A percentile compares a stretch with the other conserved stretches of the same genome.
Evolutionary conservation across 495 filamentous ascomycete genomes (phyloP).

Genomic region (Pseudomonodictys pantanalensis): DNA sequence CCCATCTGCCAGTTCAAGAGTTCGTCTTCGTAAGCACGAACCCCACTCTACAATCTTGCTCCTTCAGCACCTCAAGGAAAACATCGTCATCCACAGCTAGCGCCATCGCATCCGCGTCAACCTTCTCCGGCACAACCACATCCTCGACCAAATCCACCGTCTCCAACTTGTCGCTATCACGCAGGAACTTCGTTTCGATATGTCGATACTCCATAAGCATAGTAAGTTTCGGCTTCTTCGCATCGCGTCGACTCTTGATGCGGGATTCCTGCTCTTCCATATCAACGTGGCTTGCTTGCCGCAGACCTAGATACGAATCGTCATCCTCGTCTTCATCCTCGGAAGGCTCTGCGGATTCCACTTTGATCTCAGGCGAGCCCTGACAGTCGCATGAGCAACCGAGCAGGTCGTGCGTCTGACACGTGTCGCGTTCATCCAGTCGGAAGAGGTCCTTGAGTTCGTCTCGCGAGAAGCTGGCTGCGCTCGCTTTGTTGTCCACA

Average conservation of each 20-base stretch:
- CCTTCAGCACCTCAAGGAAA: constrained; percentile 57
- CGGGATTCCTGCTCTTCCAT: constrained; percentile 59
- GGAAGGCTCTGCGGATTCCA: background rate
- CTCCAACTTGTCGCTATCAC: background rate
- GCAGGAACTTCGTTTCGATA: constrained; percentile 54
- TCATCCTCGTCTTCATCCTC: constrained; percentile 36
- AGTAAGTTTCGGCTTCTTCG: constrained; percentile 61
- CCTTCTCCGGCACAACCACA: constrained; percentile 25
- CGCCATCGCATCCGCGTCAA: constrained; percentile 37
- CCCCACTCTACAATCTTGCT: constrained; percentile 57
- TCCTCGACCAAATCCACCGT: constrained; percentile 33
- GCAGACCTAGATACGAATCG: constrained; percentile 47
- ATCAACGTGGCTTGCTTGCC: constrained; percentile 60
- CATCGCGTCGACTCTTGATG: constrained; percentile 48
- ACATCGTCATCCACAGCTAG: constrained; percentile 60
- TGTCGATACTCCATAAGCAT: constrained; percentile 66
- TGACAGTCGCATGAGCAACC: constrained; percentile 64
- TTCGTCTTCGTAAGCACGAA: constrained; percentile 75
- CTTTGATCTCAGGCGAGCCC: constrained; percentile 41
- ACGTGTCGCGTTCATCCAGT: constrained; percentile 57
- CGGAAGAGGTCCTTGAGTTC: constrained; percentile 72
- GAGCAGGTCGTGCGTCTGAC: constrained; percentile 70
- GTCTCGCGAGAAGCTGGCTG: constrained; percentile 61
- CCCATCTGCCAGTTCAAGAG: too few relatives aligned
- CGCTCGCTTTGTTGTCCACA: constrained; percentile 60